Conservation (phyloP, 768 basidiomycete genomes). For the Pleurotus ostreatus region DNA sequence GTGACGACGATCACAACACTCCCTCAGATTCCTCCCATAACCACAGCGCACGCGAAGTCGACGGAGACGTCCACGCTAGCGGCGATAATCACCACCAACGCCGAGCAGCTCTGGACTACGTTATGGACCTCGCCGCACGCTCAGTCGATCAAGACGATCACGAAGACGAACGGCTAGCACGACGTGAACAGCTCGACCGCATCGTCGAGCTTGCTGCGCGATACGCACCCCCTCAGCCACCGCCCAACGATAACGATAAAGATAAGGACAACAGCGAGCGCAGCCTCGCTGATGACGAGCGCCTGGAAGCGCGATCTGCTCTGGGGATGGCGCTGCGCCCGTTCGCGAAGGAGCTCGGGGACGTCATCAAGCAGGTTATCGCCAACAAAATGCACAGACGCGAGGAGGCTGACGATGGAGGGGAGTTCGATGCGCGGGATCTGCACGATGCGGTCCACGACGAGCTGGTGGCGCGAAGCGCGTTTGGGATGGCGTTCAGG, state of each 20-base stretch:
- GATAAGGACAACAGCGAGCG: not conserved
- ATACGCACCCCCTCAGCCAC: not conserved
- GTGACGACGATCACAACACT: not conserved
- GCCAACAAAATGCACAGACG: not conserved
- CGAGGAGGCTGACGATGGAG: not conserved
- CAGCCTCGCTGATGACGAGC: not conserved
- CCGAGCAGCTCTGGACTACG: not conserved
- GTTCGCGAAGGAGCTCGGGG: not conserved
- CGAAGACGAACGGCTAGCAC: not conserved
- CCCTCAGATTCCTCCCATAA: not conserved
- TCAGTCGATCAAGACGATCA: not conserved
- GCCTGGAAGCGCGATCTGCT: not conserved
- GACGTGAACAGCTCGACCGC: not conserved
- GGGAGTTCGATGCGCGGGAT: not conserved
- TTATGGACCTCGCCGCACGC: not conserved
- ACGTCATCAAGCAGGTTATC: not conserved
- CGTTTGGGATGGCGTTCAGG: slow-evolving; percentile 4
- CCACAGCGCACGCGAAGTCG: not conserved
- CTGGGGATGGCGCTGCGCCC: not conserved
- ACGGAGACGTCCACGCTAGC: not conserved
- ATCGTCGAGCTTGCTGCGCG: not conserved
- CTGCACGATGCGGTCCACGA: not conserved
- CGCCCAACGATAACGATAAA: not conserved
- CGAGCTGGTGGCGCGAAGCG: not conserved
- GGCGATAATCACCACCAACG: not conserved